Evolutionary conservation across 129 eudicot species (phyloP), one percentile per base, ranked within the genome.

Genomic region (Artemisia argyi): DNA sequence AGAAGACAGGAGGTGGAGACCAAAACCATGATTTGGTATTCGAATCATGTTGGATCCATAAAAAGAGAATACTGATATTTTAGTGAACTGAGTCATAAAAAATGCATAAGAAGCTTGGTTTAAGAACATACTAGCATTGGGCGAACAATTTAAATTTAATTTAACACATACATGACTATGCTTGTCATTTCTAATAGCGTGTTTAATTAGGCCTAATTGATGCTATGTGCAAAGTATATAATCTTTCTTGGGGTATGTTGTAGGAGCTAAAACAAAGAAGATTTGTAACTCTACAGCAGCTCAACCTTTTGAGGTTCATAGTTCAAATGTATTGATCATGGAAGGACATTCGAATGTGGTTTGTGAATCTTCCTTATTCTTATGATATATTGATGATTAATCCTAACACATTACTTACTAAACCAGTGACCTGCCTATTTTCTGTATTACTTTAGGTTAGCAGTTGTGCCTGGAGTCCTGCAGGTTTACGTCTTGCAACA

Each of bases 401-500:
- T 68, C 16, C 11, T 74, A 22, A 62, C 63, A 24, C 70, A 51
- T 15, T 65, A 22, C 12, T 74, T 52, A 53, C 61, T 35, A 16
- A 30, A 61, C 4, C 56, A 39, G 49, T 67, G 63, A 44, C 19
- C 11, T 61, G 52, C 56, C 42, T 16, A 51, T 50, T 49, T 61
- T 19, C 9, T 32, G 22, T 54, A 48, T 15, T 61, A 20, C 17
- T 73, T 61, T 69, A 87, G 92, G 92, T 87, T 46, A 73, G 76
- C 30, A 76, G 83, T 64, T 88, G 94, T 82, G 94, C 86, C 60
- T 88, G 94, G 94, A 80, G 73, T 80, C 90, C 94, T 52, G 26
- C 76, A 17, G 86, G 86, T 32, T 80, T 83, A 57, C 82, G 80
- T 67, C 85, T 88, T 71, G 94, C 94, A 67, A 82, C 90, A 19